A percentile compares a stretch with the other conserved stretches of the same genome.
These are phyloP conservation scores for Aspergillus campestris DNA, from an alignment of 495 filamentous ascomycete genomes.

Conservation along the genomic window DNA sequence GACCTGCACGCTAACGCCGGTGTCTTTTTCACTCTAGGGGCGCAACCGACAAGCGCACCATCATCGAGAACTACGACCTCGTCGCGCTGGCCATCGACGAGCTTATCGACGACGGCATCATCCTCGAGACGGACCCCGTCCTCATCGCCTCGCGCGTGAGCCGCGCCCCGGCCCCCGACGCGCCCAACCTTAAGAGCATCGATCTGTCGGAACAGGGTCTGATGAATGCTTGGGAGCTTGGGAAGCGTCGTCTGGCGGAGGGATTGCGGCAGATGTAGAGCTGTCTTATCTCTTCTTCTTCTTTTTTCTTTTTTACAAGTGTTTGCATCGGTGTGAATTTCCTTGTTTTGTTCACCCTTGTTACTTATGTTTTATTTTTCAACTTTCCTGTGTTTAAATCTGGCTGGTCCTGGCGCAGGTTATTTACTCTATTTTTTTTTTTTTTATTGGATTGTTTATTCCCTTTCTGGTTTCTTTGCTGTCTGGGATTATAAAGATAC, in stretches of 20 bases:
- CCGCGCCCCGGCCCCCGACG: slow-evolving; percentile 85
- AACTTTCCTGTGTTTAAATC: slow-evolving; percentile 17
- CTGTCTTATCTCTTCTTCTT: slow-evolving; percentile 4
- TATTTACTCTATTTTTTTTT: slow-evolving; percentile 18
- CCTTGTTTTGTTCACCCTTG: not conserved
- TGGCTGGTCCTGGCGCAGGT: slow-evolving; percentile 36
- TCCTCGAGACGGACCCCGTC: slow-evolving; percentile 92
- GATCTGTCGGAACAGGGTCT: slow-evolving; percentile 95
- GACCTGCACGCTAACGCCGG: slow-evolving; percentile 4
- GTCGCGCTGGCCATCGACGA: slow-evolving; percentile 91
- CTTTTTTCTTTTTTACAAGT: slow-evolving; percentile 7
- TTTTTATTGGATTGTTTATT: slow-evolving; percentile 7
- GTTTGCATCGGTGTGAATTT: slow-evolving; percentile 21
- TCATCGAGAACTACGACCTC: slow-evolving; percentile 95
- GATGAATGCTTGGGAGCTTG: slow-evolving; percentile 90
- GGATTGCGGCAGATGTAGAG: slow-evolving; percentile 67
- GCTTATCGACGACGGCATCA: slow-evolving; percentile 92
- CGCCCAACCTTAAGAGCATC: slow-evolving; percentile 77
- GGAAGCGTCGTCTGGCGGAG: slow-evolving; percentile 85
- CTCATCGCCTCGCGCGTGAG: slow-evolving; percentile 86
- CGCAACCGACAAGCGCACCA: slow-evolving; percentile 92
- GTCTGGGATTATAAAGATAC: not conserved
- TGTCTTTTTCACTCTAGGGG: slow-evolving; percentile 52
- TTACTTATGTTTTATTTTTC: slow-evolving; percentile 1
- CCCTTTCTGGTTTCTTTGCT: slow-evolving; percentile 6